These are phyloP conservation scores for Leccinum barrowsii DNA, from an alignment of 768 basidiomycete species.

Conservation along the genomic window DNA sequence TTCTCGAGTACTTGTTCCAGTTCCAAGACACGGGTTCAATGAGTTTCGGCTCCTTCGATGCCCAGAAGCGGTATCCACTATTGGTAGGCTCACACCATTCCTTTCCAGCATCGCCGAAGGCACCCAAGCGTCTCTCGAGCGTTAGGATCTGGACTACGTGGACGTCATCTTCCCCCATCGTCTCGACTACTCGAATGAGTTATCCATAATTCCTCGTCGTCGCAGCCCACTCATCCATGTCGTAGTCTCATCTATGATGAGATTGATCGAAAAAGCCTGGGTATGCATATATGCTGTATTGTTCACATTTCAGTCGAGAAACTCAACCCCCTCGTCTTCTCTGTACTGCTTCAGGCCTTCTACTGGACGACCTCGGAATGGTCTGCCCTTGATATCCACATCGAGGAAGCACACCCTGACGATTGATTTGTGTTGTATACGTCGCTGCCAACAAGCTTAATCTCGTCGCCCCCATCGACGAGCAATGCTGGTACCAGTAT, in stretches of 20 bases:
- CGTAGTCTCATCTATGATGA: slow-evolving; percentile 35
- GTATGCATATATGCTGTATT: slow-evolving; percentile 15
- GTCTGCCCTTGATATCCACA: slow-evolving; percentile 49
- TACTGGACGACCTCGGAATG: slow-evolving; percentile 56
- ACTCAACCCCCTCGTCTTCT: neutral
- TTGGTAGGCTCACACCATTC: neutral
- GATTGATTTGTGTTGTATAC: too few relatives aligned
- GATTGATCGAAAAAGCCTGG: slow-evolving; percentile 48
- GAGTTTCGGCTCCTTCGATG: neutral
- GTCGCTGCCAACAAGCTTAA: too few relatives aligned
- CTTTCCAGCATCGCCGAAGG: slow-evolving; percentile 50
- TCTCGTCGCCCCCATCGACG: too few relatives aligned
- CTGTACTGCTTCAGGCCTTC: slow-evolving; percentile 26
- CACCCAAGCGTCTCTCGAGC: slow-evolving; percentile 42
- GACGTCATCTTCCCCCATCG: slow-evolving; percentile 50
- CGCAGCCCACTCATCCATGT: slow-evolving; percentile 23
- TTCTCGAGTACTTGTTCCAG: slow-evolving; percentile 37
- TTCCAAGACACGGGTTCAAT: slow-evolving; percentile 39
- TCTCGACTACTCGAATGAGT: slow-evolving; percentile 25
- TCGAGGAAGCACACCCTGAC: slow-evolving; percentile 37
- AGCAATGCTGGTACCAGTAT: too few relatives aligned
- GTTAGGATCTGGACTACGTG: slow-evolving; percentile 52
- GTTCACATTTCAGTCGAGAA: neutral
- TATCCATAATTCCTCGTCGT: too few relatives aligned
- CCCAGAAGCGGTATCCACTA: too few relatives aligned